Evolutionary conservation across 352 stramenopile species (phyloP), one percentile per base, ranked within the genome.

Genomic region (Phytophthora citrophthora): DNA sequence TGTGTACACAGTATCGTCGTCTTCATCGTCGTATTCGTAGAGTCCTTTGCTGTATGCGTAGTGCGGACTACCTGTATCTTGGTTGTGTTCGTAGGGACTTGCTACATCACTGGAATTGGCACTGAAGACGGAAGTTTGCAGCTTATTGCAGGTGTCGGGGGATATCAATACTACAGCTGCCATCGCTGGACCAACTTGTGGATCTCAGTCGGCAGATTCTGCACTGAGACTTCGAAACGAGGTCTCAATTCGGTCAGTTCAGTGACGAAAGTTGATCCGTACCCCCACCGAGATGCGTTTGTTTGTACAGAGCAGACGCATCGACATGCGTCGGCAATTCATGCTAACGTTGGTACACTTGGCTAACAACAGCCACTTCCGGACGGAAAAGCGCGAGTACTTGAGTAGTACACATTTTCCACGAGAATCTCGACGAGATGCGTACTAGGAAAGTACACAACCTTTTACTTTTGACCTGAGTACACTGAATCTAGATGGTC

Each of bases 61-160:
- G 23, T 46, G 61, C 0, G 61, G 61, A 51, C 47, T 69, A 11
- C 29, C 32, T 9, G 31, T 13, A 10, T 34, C 29, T 34, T 10
- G 36, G 9, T 41, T 41, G 12, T 20, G 18, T 20, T 41, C n/a
- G 13, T 34, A 31, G 6, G 6, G 27, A 31, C 27, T 31, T 11
- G 27, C 29, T 2, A 34, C 26, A 89, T 55, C 50, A 29, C 45
- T 67, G 11, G 54, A 67, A 1, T 43, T 57, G 23, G 76, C 32
- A 75, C 70, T 63, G 77, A 88, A 20, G 68, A 90, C 24, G 69
- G 53, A 59, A n/a, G 10, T 40, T 24, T 65, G 66, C 3, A 74
- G 51, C 24, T 64, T 65, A 50, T 56, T 49, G 61, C 31, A 74
- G 1, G 60, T 70, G 38, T 54, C 58, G 12, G 66, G 61, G 0